phyloP scores from a whole-genome alignment of 768 basidiomycete genomes.

The Chalciporus pseudorubinellus region DNA sequence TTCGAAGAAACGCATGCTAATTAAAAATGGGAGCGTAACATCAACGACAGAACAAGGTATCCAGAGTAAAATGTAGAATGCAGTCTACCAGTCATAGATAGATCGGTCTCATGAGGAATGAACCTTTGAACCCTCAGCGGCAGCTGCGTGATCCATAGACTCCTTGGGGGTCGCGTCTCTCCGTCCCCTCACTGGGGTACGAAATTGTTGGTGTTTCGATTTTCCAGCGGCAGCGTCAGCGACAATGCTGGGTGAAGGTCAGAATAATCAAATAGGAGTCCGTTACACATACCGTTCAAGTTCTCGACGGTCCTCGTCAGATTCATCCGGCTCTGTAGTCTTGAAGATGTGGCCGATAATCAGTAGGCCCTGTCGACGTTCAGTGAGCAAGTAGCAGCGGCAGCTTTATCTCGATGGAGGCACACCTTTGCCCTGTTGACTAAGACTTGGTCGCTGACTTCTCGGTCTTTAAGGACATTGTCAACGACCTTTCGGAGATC shows the following conservation, averaged over 20 bases:
- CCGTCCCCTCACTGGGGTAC: slow-evolving; percentile 22
- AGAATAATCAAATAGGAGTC: background rate
- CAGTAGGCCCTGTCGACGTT: slow-evolving; percentile 64
- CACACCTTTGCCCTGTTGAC: slow-evolving; percentile 82
- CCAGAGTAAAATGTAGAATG: slow-evolving; percentile 12
- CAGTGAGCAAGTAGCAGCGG: background rate
- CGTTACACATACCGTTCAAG: slow-evolving; percentile 72
- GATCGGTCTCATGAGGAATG: slow-evolving; percentile 14
- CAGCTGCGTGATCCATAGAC: slow-evolving; percentile 31
- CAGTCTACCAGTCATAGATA: background rate
- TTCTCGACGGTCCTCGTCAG: slow-evolving; percentile 91
- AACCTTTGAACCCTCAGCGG: too few species aligned
- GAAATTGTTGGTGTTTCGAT: slow-evolving; percentile 49
- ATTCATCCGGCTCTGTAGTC: slow-evolving; percentile 77
- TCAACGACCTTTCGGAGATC: slow-evolving; percentile 60
- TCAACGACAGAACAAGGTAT: slow-evolving; percentile 19
- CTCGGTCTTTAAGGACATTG: slow-evolving; percentile 78
- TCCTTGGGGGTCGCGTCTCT: slow-evolving; percentile 36
- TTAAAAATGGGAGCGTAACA: slow-evolving; percentile 18
- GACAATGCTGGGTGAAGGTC: slow-evolving; percentile 58
- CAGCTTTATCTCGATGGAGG: background rate
- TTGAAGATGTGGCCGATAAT: slow-evolving; percentile 91
- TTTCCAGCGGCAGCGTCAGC: slow-evolving; percentile 81
- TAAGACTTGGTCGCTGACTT: slow-evolving; percentile 66
- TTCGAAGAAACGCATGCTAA: slow-evolving; percentile 15